Evolutionary conservation across 1,139 yeast genomes (phyloP).

Genomic region (Geotrichum restrictum): DNA sequence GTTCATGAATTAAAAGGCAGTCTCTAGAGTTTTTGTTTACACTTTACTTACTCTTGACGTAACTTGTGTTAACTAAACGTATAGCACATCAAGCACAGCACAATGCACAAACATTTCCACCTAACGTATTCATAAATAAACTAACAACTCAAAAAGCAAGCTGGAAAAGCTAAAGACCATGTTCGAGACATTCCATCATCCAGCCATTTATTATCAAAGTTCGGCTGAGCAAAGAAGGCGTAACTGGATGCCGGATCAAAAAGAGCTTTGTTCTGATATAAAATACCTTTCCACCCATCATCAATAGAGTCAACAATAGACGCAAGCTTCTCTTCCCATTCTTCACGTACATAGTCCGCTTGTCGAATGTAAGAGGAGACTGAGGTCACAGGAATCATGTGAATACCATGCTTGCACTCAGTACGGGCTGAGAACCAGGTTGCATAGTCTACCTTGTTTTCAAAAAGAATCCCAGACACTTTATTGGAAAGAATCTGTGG

Average conservation of each 20-base stretch:
- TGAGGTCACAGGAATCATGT: slow-evolving; percentile 84
- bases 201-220: slow-evolving; percentile 50
- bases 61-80: no score
- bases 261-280: slow-evolving; percentile 69
- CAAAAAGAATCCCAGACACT: slow-evolving; percentile 67
- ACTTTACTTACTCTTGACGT: no score
- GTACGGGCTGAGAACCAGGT: slow-evolving; percentile 71
- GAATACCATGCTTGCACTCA: slow-evolving; percentile 88
- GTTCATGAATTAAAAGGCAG: no score
- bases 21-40: no score
- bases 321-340: slow-evolving; percentile 59
- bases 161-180: slow-evolving; percentile 79
- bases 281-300: slow-evolving; percentile 83
- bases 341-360: slow-evolving; percentile 64
- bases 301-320: slow-evolving; percentile 50
- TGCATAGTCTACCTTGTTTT: slow-evolving; percentile 83
- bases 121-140: no score
- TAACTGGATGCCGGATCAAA: slow-evolving; percentile 61
- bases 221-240: slow-evolving; percentile 56
- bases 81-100: no score
- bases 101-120: no score
- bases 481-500: slow-evolving; percentile 51
- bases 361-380: slow-evolving; percentile 70
- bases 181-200: slow-evolving; percentile 88
- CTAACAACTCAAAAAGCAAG: slow-evolving; percentile 28